Percentiles rank a stretch among this genome's conserved stretches.
Evolutionary conservation across 768 basidiomycete species (phyloP).

Genomic region (Termitomyces sp.): DNA sequence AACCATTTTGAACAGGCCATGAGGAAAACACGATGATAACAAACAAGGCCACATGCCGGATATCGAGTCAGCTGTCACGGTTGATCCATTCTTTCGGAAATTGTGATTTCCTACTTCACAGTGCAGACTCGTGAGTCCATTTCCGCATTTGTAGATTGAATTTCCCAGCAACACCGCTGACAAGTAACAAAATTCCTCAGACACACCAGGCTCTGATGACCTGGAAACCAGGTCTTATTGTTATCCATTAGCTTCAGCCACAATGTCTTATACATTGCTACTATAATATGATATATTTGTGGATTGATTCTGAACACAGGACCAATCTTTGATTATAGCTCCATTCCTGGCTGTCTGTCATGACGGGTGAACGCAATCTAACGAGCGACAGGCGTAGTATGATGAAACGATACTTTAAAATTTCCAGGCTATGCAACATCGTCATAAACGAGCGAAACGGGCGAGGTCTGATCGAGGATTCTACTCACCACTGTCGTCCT

Average conservation of each 20-base stretch:
- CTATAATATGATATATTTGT: background rate
- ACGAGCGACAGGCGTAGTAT: background rate
- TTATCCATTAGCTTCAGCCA: background rate
- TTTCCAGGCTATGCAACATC: background rate
- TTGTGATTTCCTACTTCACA: background rate
- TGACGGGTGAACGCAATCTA: background rate
- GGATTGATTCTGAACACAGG: background rate
- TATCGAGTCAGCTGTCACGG: background rate
- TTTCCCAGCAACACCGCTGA: background rate
- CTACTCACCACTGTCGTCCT: background rate
- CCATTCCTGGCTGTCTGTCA: background rate
- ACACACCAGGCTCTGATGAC: background rate
- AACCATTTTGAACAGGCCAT: background rate
- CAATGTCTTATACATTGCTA: background rate
- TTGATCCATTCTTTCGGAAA: background rate
- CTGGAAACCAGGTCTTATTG: too few species aligned
- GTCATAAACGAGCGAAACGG: background rate
- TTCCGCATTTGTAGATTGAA: background rate
- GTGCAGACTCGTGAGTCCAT: background rate
- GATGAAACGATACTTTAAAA: background rate
- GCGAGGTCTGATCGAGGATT: too few species aligned
- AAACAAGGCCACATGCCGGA: background rate
- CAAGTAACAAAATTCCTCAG: background rate
- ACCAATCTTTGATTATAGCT: background rate
- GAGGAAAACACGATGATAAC: slow-evolving; percentile 1